These are phyloP conservation scores for Quercus phellos DNA, from an alignment of 331 rosid genomes.

Conservation along the genomic window DNA sequence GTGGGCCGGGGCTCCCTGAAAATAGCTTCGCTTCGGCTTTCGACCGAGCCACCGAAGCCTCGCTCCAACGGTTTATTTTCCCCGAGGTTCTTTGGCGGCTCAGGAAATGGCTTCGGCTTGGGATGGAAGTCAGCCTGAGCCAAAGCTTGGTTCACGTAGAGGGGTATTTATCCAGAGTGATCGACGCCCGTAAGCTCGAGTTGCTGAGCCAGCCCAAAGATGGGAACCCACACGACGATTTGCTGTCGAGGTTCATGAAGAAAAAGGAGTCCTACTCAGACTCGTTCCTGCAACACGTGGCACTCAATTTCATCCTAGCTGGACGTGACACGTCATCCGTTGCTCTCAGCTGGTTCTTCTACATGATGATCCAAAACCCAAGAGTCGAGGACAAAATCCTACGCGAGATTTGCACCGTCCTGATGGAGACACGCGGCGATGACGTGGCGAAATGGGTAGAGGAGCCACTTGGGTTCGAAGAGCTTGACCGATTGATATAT, in stretches of 20 bases:
- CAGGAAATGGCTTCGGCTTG: conserved; percentile 81
- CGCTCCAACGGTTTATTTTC: conserved; percentile 72
- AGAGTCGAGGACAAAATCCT: conserved; percentile 56
- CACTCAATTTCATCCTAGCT: conserved; percentile 85
- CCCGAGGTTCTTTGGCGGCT: conserved; percentile 72
- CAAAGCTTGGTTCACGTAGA: conserved; percentile 60
- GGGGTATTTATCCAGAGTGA: conserved; percentile 64
- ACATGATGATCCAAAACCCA: conserved; percentile 64
- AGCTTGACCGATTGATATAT: conserved; percentile 60
- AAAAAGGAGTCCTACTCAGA: conserved; percentile 69
- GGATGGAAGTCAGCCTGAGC: conserved; percentile 81
- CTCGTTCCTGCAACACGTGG: conserved; percentile 71
- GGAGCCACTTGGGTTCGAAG: conserved; percentile 67
- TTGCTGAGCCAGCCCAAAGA: conserved; percentile 53
- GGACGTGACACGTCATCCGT: conserved; percentile 92
- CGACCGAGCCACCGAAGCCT: conserved; percentile 81
- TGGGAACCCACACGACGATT: conserved; percentile 62
- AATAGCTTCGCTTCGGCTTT: conserved; percentile 68
- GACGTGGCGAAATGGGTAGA: conserved; percentile 41
- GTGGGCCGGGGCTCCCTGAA: conserved; percentile 42
- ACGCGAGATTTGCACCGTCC: conserved; percentile 47
- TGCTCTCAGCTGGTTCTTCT: conserved; percentile 77
- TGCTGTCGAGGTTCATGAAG: conserved; percentile 80
- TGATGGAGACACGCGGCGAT: conserved; percentile 65
- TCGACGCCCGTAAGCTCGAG: conserved; percentile 69